Conservation (phyloP, 164 flowering plant species). For the Houttuynia cordata region DNA sequence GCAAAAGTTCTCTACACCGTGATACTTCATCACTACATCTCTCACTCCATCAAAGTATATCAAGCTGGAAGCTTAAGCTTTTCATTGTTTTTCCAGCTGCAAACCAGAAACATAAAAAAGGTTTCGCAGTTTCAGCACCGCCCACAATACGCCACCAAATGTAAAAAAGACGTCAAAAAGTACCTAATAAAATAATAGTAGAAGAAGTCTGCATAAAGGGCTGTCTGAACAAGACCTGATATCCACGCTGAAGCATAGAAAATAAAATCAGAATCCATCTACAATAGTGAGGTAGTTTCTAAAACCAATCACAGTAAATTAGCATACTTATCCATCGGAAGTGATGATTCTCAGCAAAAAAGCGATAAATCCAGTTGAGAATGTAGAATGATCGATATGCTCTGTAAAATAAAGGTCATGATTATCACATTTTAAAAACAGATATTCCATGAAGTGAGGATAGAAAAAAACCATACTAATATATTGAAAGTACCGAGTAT, state of each 20-base stretch:
- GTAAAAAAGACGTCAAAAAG: neutral
- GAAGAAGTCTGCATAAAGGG: slow-evolving; percentile 73
- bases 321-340: slow-evolving; percentile 65
- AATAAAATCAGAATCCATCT: neutral
- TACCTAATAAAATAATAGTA: slow-evolving; percentile 69
- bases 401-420: slow-evolving; percentile 24
- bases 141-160: neutral
- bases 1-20: neutral
- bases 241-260: slow-evolving; percentile 38
- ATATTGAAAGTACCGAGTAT: neutral
- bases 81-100: slow-evolving; percentile 67
- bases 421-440: neutral
- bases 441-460: too few species aligned
- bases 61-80: slow-evolving; percentile 66
- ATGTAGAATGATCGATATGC: slow-evolving; percentile 81
- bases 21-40: neutral
- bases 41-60: slow-evolving; percentile 2
- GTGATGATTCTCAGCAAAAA: slow-evolving; percentile 52
- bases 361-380: slow-evolving; percentile 85
- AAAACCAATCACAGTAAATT: neutral
- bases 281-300: neutral
- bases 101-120: slow-evolving; percentile 1
- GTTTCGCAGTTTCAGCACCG: neutral
- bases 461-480: too few species aligned
- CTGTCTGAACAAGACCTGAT: slow-evolving; percentile 70